Percentiles rank a stretch among this genome's conserved stretches.
phyloP scores from a whole-genome alignment of 768 basidiomycete genomes.

The Suillus fuscotomentosus region DNA sequence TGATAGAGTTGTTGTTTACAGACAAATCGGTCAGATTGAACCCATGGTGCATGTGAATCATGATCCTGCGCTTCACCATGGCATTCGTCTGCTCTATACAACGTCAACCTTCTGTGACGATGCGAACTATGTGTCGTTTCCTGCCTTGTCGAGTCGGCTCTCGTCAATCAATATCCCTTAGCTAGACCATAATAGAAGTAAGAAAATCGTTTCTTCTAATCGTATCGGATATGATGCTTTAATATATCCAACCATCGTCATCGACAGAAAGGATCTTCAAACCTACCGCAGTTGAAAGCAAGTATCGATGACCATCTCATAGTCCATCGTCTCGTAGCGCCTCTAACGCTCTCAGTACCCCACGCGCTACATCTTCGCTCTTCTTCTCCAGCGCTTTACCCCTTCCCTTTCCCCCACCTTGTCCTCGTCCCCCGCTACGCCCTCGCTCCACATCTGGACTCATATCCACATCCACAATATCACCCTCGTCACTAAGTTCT shows the following conservation, averaged over 20 bases:
- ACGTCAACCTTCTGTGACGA: too few relatives aligned
- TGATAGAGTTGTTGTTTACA: too few relatives aligned
- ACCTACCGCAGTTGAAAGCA: not conserved
- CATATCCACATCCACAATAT: not conserved
- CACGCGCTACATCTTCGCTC: constrained; percentile 43
- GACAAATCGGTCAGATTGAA: too few relatives aligned
- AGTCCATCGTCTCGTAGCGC: constrained; percentile 23
- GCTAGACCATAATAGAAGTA: not conserved
- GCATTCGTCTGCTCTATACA: too few relatives aligned
- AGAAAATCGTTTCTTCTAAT: not conserved
- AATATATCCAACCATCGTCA: not conserved
- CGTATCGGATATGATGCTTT: not conserved
- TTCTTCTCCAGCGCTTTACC: constrained; percentile 24
- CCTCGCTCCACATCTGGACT: not conserved
- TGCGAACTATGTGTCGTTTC: not conserved
- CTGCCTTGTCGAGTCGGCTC: not conserved
- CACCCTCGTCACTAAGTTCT: constrained; percentile 10
- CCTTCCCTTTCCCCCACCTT: constrained; percentile 1
- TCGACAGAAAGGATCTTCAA: not conserved
- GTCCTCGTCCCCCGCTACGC: not conserved
- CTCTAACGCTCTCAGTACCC: constrained; percentile 57
- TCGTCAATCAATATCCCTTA: not conserved
- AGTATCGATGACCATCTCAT: constrained; percentile 24
- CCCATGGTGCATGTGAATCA: too few relatives aligned
- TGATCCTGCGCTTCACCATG: too few relatives aligned